A percentile compares a stretch with the other conserved stretches of the same genome.
phyloP scores from a whole-genome alignment of 2,329 filamentous ascomycete species.

The Seiridium cupressi region DNA sequence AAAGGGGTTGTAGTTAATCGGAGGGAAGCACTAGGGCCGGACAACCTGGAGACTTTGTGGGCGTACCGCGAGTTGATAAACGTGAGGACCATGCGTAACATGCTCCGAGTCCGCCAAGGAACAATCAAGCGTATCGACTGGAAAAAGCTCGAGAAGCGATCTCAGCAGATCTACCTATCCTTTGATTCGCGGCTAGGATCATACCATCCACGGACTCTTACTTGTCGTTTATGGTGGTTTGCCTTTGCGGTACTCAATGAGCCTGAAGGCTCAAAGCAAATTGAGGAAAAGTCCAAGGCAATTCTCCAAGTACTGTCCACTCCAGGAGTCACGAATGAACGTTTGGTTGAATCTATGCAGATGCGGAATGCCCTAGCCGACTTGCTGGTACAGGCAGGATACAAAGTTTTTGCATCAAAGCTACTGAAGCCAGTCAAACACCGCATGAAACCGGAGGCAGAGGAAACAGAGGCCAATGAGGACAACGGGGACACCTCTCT shows the following conservation, averaged over 20 bases:
- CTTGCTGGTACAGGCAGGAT: not conserved
- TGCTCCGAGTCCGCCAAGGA: not conserved
- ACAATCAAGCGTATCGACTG: not conserved
- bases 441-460: not conserved
- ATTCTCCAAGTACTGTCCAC: not conserved
- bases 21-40: not conserved
- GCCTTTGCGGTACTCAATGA: not conserved
- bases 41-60: not conserved
- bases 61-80: conserved; percentile 1
- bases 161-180: not conserved
- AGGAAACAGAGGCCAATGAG: not conserved
- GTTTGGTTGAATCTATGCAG: not conserved
- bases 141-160: not conserved
- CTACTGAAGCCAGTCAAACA: not conserved
- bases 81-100: not conserved
- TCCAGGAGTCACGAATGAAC: not conserved
- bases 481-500: not conserved
- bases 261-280: not conserved
- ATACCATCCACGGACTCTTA: not conserved
- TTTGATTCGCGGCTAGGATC: conserved; percentile 1
- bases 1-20: not conserved
- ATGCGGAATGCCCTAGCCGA: not conserved
- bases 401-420: not conserved
- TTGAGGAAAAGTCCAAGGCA: not conserved
- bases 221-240: not conserved